Conservation (phyloP, 2,329 filamentous ascomycete genomes). For the Canariomyces notabilis region DNA sequence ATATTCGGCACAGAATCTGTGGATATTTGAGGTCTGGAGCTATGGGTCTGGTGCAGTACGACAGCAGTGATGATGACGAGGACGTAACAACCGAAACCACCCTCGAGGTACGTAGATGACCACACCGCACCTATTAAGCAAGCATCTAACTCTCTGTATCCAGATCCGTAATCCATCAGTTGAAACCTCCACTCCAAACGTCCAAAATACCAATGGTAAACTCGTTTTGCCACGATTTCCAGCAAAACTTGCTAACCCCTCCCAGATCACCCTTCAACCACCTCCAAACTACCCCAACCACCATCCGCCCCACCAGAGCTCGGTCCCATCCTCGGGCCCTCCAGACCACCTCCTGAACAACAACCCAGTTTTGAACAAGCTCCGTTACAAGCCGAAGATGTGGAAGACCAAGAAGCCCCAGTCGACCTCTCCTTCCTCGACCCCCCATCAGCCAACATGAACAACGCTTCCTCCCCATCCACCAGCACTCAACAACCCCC, state of each 20-base stretch:
- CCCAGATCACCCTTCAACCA: neutral
- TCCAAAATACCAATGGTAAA: neutral
- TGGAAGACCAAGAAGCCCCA: constrained; percentile 20
- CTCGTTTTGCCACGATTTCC: no score
- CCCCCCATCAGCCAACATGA: constrained; percentile 24
- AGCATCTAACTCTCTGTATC: constrained; percentile 1
- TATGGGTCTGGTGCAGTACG: constrained; percentile 43
- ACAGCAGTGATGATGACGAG: constrained; percentile 48
- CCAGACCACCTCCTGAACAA: constrained; percentile 28
- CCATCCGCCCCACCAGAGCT: neutral
- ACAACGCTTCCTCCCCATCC: neutral
- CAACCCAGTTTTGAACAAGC: neutral
- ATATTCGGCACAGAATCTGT: neutral
- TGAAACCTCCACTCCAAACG: neutral
- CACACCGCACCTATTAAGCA: neutral
- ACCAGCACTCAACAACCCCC: constrained; percentile 29
- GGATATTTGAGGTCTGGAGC: neutral
- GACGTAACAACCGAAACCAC: constrained; percentile 23
- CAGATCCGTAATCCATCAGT: neutral
- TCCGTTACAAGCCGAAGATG: constrained; percentile 16
- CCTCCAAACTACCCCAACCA: neutral
- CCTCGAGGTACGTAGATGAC: constrained; percentile 1
- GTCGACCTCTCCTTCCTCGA: constrained; percentile 23
- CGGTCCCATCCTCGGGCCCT: constrained; percentile 30
- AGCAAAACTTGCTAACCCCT: neutral